Evolutionary conservation across 768 basidiomycete genomes (phyloP).

Genomic region (Mycena pura): DNA sequence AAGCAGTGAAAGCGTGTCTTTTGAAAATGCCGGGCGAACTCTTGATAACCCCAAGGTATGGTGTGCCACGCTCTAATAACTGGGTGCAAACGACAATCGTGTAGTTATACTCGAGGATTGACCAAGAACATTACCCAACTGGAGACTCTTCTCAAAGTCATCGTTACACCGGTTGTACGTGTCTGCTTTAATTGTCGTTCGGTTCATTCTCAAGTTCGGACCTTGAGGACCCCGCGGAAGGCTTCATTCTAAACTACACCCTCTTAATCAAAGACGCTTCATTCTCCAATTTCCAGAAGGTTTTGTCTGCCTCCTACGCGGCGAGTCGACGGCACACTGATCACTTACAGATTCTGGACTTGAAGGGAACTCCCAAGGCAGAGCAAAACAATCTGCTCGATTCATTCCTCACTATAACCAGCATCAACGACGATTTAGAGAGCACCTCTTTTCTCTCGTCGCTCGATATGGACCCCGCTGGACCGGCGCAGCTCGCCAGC

Average conservation of each 20-base stretch:
- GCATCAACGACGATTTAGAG: constrained; percentile 87
- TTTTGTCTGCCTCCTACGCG: constrained; percentile 32
- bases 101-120: constrained; percentile 83
- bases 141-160: constrained; percentile 94
- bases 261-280: constrained; percentile 93
- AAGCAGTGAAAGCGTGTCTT: constrained; percentile 83
- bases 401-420: constrained; percentile 90
- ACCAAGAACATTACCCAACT: constrained; percentile 81
- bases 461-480: constrained; percentile 93
- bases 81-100: constrained; percentile 15
- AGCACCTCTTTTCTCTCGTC: constrained; percentile 91
- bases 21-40: constrained; percentile 82
- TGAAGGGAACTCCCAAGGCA: constrained; percentile 88
- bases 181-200: background rate
- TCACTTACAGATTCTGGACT: constrained; percentile 77
- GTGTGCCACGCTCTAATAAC: background rate
- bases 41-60: constrained; percentile 61
- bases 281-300: constrained; percentile 99
- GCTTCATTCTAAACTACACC: constrained; percentile 95
- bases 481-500: constrained; percentile 51
- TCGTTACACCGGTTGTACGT: constrained; percentile 89
- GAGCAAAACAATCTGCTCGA: constrained; percentile 92
- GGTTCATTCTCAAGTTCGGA: background rate
- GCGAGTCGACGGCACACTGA: background rate
- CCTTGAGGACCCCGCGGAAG: constrained; percentile 86